A percentile compares a stretch with the other conserved stretches of the same genome.
Evolutionary conservation across 2,329 filamentous ascomycete species (phyloP).

Genomic region (Fusarium buharicum): DNA sequence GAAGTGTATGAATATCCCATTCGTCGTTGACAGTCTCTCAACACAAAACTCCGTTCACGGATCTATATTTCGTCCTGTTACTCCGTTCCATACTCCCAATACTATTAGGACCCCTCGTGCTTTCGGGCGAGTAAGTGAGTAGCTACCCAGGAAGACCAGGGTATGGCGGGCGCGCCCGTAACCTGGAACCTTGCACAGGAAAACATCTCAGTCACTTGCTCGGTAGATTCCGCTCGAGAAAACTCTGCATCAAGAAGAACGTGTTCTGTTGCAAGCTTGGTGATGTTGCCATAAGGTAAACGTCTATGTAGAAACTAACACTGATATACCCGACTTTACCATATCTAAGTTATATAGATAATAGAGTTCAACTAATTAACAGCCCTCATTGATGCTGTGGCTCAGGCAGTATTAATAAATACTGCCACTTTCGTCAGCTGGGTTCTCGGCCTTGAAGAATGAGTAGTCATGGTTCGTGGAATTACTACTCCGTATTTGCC

Average conservation of each 20-base stretch:
- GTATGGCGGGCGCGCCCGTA: conserved; percentile 52
- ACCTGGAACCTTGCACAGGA: conserved; percentile 55
- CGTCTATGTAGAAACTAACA: conserved; percentile 44
- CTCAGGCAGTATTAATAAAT: not conserved
- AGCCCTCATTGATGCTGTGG: not conserved
- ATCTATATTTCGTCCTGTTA: conserved; percentile 40
- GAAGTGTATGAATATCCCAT: conserved; percentile 32
- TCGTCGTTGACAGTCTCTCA: too few species aligned
- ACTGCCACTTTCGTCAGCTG: conserved; percentile 52
- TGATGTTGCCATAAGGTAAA: conserved; percentile 62
- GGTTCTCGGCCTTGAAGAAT: conserved; percentile 8
- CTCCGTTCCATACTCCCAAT: too few species aligned
- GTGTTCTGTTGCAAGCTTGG: conserved; percentile 65
- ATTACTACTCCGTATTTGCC: conserved; percentile 3
- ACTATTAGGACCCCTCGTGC: not conserved
- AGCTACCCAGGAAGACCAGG: conserved; percentile 44
- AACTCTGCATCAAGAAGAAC: conserved; percentile 68
- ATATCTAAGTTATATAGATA: conserved; percentile 48
- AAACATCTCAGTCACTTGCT: conserved; percentile 61
- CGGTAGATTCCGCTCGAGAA: conserved; percentile 64
- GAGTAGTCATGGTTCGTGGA: conserved; percentile 9
- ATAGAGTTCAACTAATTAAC: not conserved
- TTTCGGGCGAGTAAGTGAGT: not conserved
- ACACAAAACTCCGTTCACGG: too few species aligned
- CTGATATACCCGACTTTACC: too few species aligned